Evolutionary conservation across 1,139 yeast genomes (phyloP).

Genomic region (Suhomyces choctaworum): DNA sequence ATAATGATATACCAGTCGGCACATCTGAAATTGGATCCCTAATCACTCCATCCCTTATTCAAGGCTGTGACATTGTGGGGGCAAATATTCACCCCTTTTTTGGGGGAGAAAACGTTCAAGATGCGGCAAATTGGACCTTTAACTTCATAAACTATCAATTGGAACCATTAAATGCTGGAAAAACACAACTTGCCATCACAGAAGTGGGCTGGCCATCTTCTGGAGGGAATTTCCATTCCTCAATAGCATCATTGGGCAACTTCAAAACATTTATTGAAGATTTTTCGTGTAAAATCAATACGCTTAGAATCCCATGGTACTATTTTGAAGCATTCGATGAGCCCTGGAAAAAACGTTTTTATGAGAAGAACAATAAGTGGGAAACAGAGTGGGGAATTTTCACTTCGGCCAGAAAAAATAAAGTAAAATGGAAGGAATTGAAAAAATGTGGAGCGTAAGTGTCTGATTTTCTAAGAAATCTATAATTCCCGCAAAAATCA

Average conservation of each 20-base stretch:
- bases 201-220: conserved; percentile 75
- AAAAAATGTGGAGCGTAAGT: background rate
- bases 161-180: conserved; percentile 24
- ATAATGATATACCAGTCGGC: conserved; percentile 48
- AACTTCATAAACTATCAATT: conserved; percentile 50
- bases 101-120: conserved; percentile 54
- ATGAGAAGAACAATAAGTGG: conserved; percentile 53
- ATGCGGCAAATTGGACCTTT: conserved; percentile 55
- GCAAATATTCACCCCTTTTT: conserved; percentile 71
- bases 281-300: conserved; percentile 52
- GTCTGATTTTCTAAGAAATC: no score
- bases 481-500: no score
- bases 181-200: conserved; percentile 45
- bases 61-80: conserved; percentile 56
- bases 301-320: conserved; percentile 49
- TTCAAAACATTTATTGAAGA: conserved; percentile 49
- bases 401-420: conserved; percentile 39
- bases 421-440: conserved; percentile 10
- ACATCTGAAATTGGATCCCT: conserved; percentile 57
- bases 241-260: conserved; percentile 48
- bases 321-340: conserved; percentile 75
- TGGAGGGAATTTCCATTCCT: conserved; percentile 51
- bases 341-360: conserved; percentile 62
- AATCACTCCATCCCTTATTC: conserved; percentile 35
- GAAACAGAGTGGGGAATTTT: conserved; percentile 76